Conservation (phyloP, 2,329 filamentous ascomycete genomes). For the Calonectria ilicicola region DNA sequence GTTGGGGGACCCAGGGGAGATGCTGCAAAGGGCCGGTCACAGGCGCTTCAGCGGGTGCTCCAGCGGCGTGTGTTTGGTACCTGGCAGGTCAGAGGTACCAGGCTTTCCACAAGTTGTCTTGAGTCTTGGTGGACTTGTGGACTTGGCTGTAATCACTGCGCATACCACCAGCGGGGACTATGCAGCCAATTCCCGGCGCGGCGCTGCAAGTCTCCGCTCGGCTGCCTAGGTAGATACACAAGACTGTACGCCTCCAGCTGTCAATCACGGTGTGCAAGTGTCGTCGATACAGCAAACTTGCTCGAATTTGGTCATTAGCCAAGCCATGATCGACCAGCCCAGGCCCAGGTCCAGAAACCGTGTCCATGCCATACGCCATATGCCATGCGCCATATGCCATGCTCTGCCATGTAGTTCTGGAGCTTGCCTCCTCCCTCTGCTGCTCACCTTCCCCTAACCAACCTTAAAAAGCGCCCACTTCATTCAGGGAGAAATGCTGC, state of each 20-base stretch:
- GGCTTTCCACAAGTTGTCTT: background rate
- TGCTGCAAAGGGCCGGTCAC: conserved; percentile 8
- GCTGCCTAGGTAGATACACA: background rate
- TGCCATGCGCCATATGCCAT: background rate
- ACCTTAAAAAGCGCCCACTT: conserved; percentile 20
- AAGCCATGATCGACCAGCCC: conserved; percentile 13
- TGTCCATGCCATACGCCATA: background rate
- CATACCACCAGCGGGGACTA: background rate
- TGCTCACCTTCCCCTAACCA: conserved; percentile 1
- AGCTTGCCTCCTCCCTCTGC: conserved; percentile 2
- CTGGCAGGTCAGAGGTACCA: background rate
- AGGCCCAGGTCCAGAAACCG: background rate
- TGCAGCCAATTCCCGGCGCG: conserved; percentile 4
- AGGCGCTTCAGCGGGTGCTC: conserved; percentile 15
- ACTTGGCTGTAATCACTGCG: conserved; percentile 4
- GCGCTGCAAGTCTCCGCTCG: background rate
- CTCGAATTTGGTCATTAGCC: conserved; percentile 2
- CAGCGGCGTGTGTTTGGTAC: background rate
- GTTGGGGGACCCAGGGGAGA: conserved; percentile 11
- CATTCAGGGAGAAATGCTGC: conserved; percentile 24
- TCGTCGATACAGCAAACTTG: background rate
- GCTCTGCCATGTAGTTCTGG: background rate
- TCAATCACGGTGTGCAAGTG: background rate
- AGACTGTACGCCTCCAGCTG: background rate
- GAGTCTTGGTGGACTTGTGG: background rate